Conservation (phyloP, 2,329 filamentous ascomycete genomes). For the Neocatenulostroma microsporum region DNA sequence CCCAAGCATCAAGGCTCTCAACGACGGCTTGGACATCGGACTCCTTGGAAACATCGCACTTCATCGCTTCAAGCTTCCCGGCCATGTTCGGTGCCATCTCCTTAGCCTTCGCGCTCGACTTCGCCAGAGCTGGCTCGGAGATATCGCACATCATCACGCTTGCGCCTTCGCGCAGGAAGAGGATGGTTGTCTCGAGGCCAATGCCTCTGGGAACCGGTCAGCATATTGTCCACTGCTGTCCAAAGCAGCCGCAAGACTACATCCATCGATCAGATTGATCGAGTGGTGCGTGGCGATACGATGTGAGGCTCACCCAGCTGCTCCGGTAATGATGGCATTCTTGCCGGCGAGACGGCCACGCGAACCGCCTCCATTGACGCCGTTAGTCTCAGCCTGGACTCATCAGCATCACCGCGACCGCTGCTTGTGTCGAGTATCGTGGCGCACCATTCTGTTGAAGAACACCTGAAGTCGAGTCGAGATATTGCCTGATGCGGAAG, state of each 20-base stretch:
- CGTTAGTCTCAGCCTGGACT: constrained; percentile 11
- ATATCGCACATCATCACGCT: constrained; percentile 81
- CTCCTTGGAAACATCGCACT: constrained; percentile 81
- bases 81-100: constrained; percentile 54
- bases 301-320: constrained; percentile 59
- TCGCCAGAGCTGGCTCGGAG: constrained; percentile 67
- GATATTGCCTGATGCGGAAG: constrained; percentile 1
- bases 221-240: not conserved
- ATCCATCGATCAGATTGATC: not conserved
- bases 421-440: not conserved
- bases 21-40: constrained; percentile 66
- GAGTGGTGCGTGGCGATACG: not conserved
- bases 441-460: constrained; percentile 11
- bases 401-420: constrained; percentile 5
- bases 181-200: constrained; percentile 82
- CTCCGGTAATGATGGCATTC: constrained; percentile 72
- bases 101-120: constrained; percentile 66
- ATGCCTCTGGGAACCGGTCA: constrained; percentile 58
- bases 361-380: constrained; percentile 10
- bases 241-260: too few relatives aligned
- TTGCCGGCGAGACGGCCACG: constrained; percentile 53
- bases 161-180: constrained; percentile 83
- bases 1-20: constrained; percentile 70
- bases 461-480: not conserved
- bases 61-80: constrained; percentile 53